phyloP scores from a whole-genome alignment of 1,139 yeast genomes.

The Lodderomyces jiufengensis region DNA sequence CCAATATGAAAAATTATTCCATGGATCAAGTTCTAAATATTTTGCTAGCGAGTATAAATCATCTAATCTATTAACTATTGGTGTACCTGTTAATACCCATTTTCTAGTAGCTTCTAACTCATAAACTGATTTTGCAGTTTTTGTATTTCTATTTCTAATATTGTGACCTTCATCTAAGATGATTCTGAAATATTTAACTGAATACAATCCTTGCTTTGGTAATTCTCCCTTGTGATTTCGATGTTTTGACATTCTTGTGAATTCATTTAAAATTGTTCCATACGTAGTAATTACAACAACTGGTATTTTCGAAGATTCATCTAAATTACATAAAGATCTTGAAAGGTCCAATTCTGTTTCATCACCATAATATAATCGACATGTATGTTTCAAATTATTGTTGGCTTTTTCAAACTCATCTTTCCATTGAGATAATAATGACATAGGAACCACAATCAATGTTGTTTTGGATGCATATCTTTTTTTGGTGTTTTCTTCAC shows the following conservation, averaged over 20 bases:
- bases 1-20: conserved; percentile 89
- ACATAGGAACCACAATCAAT: conserved; percentile 85
- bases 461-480: conserved; percentile 70
- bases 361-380: conserved; percentile 73
- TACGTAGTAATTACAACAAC: conserved; percentile 81
- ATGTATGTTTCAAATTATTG: conserved; percentile 37
- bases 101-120: conserved; percentile 60
- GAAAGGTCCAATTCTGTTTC: conserved; percentile 49
- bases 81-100: conserved; percentile 95
- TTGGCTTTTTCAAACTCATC: conserved; percentile 68
- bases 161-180: conserved; percentile 92
- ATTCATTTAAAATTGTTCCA: conserved; percentile 82
- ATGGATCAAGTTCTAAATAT: conserved; percentile 78
- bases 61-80: conserved; percentile 83
- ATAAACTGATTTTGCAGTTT: conserved; percentile 77
- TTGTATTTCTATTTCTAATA: conserved; percentile 76
- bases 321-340: conserved; percentile 33
- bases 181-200: conserved; percentile 72
- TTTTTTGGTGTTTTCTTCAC: conserved; percentile 14
- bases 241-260: conserved; percentile 36
- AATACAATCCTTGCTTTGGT: conserved; percentile 55
- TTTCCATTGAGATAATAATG: conserved; percentile 87
- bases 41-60: conserved; percentile 78
- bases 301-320: conserved; percentile 44
- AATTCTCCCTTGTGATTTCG: conserved; percentile 29